Evolutionary conservation across 192 early-diverging fungal species (phyloP).

Genomic region (Coemansia sp.): DNA sequence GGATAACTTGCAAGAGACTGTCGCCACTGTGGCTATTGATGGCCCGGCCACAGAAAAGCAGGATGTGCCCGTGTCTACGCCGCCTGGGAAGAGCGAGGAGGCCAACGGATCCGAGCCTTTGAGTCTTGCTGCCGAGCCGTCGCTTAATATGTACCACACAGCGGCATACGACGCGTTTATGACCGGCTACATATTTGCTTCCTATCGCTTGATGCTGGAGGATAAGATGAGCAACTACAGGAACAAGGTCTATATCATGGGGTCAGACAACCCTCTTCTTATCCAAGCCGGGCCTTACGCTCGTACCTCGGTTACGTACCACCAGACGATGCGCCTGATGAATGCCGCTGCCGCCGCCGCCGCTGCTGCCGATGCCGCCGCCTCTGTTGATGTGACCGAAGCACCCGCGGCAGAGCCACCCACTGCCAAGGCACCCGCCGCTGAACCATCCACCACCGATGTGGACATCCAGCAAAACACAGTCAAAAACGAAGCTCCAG

Average conservation of each 20-base stretch:
- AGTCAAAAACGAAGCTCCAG: background rate
- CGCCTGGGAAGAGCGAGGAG: background rate
- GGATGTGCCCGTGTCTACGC: background rate
- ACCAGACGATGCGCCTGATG: slow-evolving; percentile 32
- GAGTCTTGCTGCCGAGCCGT: background rate
- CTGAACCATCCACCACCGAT: background rate
- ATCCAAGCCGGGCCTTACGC: slow-evolving; percentile 37
- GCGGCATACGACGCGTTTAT: slow-evolving; percentile 96
- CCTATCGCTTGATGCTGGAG: slow-evolving; percentile 48
- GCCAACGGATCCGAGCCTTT: slow-evolving; percentile 8
- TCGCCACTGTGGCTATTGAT: background rate
- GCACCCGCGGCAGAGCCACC: no score
- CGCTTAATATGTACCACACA: slow-evolving; percentile 70
- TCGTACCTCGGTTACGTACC: slow-evolving; percentile 31
- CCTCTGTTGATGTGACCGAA: no score
- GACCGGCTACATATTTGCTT: slow-evolving; percentile 87
- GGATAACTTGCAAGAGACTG: background rate
- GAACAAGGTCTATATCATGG: slow-evolving; percentile 87
- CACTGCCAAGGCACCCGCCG: no score
- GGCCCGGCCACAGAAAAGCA: background rate
- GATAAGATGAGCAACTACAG: slow-evolving; percentile 51
- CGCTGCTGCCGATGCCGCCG: background rate
- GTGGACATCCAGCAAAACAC: background rate
- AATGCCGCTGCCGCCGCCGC: background rate
- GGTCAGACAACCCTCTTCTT: slow-evolving; percentile 33